Conservation (phyloP, 306 rosid genomes). For the Casuarina cunninghamiana region DNA sequence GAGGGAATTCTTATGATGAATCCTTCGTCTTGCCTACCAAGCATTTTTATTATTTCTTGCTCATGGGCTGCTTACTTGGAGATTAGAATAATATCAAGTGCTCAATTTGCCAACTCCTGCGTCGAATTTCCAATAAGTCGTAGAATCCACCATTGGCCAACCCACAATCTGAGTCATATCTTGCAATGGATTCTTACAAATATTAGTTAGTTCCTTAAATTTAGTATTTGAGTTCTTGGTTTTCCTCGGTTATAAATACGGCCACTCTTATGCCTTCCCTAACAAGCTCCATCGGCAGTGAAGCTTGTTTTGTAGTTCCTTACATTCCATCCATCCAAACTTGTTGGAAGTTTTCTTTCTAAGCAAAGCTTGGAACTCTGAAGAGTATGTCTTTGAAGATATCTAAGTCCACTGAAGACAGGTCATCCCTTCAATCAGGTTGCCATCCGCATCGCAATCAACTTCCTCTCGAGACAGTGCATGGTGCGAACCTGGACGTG, state of each 20-base stretch:
- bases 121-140: too few relatives aligned
- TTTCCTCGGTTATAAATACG: not conserved
- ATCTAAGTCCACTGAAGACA: constrained; percentile 27
- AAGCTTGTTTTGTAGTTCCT: not conserved
- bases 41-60: too few relatives aligned
- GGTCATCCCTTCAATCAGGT: constrained; percentile 13
- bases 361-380: not conserved
- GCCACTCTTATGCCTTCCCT: not conserved
- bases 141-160: too few relatives aligned
- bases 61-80: too few relatives aligned
- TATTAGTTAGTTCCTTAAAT: not conserved
- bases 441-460: constrained; percentile 29
- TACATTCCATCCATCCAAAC: too few relatives aligned
- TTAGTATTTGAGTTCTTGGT: not conserved
- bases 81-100: too few relatives aligned
- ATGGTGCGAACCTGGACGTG: constrained; percentile 28
- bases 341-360: too few relatives aligned
- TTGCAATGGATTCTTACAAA: not conserved
- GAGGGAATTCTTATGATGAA: too few relatives aligned
- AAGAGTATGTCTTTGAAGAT: constrained; percentile 16
- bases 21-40: too few relatives aligned
- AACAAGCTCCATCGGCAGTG: not conserved
- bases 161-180: not conserved
- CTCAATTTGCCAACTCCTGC: too few relatives aligned
- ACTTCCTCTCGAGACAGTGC: constrained; percentile 30